Conservation (phyloP, 2,329 filamentous ascomycete genomes). For the Aspergillus terreus region DNA sequence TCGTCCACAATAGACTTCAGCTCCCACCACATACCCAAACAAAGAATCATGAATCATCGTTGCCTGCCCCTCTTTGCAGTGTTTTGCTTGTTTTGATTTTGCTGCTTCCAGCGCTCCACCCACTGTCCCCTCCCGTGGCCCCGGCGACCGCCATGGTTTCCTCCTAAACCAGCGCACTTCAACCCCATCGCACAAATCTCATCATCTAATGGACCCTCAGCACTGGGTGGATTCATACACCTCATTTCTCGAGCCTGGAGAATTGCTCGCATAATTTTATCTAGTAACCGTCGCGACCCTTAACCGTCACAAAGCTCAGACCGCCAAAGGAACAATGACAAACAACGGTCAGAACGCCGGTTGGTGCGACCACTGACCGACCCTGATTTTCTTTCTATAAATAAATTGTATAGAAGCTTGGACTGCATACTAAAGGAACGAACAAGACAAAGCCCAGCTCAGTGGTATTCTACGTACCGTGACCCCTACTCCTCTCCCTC, state of each 20-base stretch:
- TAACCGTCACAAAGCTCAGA: no score
- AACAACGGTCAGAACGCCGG: not conserved
- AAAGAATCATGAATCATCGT: not conserved
- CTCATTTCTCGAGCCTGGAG: no score
- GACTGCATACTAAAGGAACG: not conserved
- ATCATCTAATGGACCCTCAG: not conserved
- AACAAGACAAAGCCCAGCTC: not conserved
- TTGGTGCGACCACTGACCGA: no score
- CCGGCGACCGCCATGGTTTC: constrained; percentile 23
- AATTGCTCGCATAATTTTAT: no score
- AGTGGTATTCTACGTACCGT: no score
- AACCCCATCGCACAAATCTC: constrained; percentile 19
- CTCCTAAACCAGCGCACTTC: not conserved
- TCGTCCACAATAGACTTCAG: not conserved
- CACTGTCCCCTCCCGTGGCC: constrained; percentile 24
- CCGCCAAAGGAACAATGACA: not conserved
- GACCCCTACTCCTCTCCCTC: constrained; percentile 7
- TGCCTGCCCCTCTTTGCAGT: constrained; percentile 1
- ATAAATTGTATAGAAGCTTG: no score
- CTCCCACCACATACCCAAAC: not conserved
- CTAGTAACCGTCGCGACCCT: no score
- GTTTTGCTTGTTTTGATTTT: constrained; percentile 36
- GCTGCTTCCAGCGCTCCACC: constrained; percentile 23
- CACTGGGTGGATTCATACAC: no score
- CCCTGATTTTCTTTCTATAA: no score